Evolutionary conservation across 2,329 filamentous ascomycete genomes (phyloP).

Genomic region (Monascus ruber): DNA sequence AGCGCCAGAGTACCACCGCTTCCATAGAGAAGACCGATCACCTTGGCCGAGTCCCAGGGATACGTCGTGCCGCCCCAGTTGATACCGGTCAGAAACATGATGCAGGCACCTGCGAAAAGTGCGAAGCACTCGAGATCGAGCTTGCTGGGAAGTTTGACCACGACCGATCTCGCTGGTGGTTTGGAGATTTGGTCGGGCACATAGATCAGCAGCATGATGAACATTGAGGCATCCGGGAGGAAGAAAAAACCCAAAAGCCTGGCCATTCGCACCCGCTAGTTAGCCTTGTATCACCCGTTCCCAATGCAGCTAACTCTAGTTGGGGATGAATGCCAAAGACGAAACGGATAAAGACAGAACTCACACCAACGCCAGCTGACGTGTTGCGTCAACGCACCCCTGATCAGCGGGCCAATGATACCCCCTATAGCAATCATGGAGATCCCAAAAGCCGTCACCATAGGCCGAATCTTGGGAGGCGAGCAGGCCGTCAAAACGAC

Average conservation of each 20-base stretch:
- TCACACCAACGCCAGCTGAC: too few relatives aligned
- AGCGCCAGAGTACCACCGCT: slow-evolving; percentile 14
- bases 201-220: background rate
- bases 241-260: background rate
- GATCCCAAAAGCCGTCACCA: too few relatives aligned
- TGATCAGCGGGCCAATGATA: too few relatives aligned
- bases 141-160: background rate
- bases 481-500: too few relatives aligned
- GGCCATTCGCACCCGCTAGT: too few relatives aligned
- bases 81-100: slow-evolving; percentile 9
- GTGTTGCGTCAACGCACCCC: too few relatives aligned
- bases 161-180: background rate
- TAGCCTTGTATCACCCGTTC: too few relatives aligned
- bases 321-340: too few relatives aligned
- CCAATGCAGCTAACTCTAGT: too few relatives aligned
- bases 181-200: background rate
- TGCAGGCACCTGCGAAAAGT: background rate
- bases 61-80: slow-evolving; percentile 4
- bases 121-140: background rate
- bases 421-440: too few relatives aligned
- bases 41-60: slow-evolving; percentile 20
- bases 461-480: too few relatives aligned
- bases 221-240: background rate
- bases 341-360: too few relatives aligned
- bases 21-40: slow-evolving; percentile 26